phyloP scores from a whole-genome alignment of 2,329 filamentous ascomycete genomes.

The Aspergillus ruber region DNA sequence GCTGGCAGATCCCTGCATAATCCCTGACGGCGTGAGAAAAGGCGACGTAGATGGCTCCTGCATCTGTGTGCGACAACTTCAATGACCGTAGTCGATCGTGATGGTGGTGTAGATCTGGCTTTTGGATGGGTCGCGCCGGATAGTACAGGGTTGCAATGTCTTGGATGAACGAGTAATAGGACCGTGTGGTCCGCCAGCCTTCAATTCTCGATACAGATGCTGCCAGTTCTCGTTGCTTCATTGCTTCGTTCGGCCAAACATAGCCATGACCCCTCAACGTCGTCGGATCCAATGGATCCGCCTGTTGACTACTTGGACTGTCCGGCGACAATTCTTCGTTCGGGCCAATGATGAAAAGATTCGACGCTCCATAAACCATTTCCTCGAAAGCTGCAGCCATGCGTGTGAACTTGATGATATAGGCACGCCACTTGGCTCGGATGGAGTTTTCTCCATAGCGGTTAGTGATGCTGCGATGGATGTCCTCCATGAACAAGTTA shows the following conservation, averaged over 20 bases:
- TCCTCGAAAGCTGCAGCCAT: slow-evolving; percentile 94
- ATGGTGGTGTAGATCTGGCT: slow-evolving; percentile 74
- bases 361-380: slow-evolving; percentile 85
- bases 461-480: slow-evolving; percentile 74
- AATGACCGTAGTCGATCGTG: slow-evolving; percentile 84
- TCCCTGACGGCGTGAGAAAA: slow-evolving; percentile 68
- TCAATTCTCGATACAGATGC: slow-evolving; percentile 91
- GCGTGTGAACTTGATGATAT: slow-evolving; percentile 89
- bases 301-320: slow-evolving; percentile 37
- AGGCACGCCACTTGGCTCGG: slow-evolving; percentile 85
- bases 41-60: slow-evolving; percentile 77
- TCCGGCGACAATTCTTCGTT: slow-evolving; percentile 57
- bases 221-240: slow-evolving; percentile 77
- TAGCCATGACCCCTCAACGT: slow-evolving; percentile 79
- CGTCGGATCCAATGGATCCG: slow-evolving; percentile 37
- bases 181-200: slow-evolving; percentile 91
- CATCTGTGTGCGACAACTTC: slow-evolving; percentile 67
- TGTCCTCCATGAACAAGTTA: slow-evolving; percentile 77
- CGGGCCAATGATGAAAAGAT: slow-evolving; percentile 70
- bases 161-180: slow-evolving; percentile 93
- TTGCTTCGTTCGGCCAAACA: slow-evolving; percentile 80
- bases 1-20: slow-evolving; percentile 78
- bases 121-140: slow-evolving; percentile 34
- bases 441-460: slow-evolving; percentile 86
- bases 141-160: slow-evolving; percentile 42